Percentiles rank a stretch among this genome's conserved stretches.
These are phyloP conservation scores for Gloeopeniophorella convolvens DNA, from an alignment of 768 basidiomycete species.

Conservation along the genomic window DNA sequence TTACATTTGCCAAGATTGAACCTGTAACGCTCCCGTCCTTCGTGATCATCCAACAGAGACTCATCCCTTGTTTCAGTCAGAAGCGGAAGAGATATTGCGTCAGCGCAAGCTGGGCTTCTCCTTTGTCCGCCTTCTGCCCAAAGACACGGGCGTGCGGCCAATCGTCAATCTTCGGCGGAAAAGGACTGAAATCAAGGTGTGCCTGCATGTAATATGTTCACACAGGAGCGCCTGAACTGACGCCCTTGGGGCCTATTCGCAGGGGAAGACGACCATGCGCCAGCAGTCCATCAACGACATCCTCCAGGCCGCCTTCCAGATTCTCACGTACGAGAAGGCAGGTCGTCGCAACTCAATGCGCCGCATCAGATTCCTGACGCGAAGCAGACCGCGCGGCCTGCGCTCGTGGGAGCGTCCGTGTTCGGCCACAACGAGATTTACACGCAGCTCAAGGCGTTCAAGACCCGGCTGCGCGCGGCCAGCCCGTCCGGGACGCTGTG, in stretches of 20 bases:
- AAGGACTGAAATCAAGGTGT: slow-evolving; percentile 31
- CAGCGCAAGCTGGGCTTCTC: slow-evolving; percentile 76
- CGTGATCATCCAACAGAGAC: background rate
- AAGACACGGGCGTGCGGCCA: slow-evolving; percentile 90
- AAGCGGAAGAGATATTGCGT: slow-evolving; percentile 60
- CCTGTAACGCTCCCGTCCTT: slow-evolving; percentile 40
- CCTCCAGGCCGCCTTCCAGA: slow-evolving; percentile 76
- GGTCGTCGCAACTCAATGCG: slow-evolving; percentile 7
- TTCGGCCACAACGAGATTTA: slow-evolving; percentile 83
- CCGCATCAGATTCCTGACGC: background rate
- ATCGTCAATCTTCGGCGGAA: slow-evolving; percentile 83
- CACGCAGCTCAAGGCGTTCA: slow-evolving; percentile 62
- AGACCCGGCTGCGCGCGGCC: slow-evolving; percentile 39
- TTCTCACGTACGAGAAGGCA: slow-evolving; percentile 86
- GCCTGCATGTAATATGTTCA: background rate
- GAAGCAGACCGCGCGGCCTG: slow-evolving; percentile 52
- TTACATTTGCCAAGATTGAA: slow-evolving; percentile 65
- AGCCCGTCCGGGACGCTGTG: slow-evolving; percentile 45
- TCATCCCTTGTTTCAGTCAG: slow-evolving; percentile 36
- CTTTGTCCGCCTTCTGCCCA: slow-evolving; percentile 84
- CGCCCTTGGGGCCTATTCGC: background rate
- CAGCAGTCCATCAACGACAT: slow-evolving; percentile 81
- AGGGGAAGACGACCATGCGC: slow-evolving; percentile 16
- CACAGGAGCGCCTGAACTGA: slow-evolving; percentile 27
- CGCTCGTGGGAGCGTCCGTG: slow-evolving; percentile 73